phyloP scores from a whole-genome alignment of 352 stramenopile genomes.

The Peronospora belbahrii region DNA sequence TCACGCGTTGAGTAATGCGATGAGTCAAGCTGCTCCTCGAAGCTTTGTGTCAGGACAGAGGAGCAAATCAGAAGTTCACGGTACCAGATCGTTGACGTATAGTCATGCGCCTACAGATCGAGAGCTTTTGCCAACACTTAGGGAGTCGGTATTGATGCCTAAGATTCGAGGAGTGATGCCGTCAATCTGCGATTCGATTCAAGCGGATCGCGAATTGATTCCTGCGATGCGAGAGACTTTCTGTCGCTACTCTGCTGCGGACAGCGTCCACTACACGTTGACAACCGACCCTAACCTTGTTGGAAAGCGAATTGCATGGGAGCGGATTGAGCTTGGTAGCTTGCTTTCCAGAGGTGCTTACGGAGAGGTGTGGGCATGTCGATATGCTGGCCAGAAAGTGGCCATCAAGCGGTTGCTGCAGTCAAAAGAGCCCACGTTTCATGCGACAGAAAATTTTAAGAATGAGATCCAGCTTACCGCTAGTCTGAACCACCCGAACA shows the following conservation, averaged over 20 bases:
- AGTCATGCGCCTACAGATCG: background rate
- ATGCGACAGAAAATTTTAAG: constrained; percentile 36
- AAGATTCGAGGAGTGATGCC: constrained; percentile 6
- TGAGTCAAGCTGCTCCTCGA: background rate
- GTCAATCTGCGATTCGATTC: constrained; percentile 19
- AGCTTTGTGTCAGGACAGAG: too few species aligned
- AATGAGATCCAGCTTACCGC: constrained; percentile 45
- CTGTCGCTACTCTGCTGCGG: constrained; percentile 16
- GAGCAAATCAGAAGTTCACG: too few species aligned
- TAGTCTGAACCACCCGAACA: constrained; percentile 35
- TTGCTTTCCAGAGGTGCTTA: constrained; percentile 39
- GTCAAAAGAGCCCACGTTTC: constrained; percentile 29
- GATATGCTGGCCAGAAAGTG: constrained; percentile 29
- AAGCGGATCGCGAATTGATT: constrained; percentile 17
- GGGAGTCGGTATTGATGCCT: constrained; percentile 13
- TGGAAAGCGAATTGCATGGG: constrained; percentile 29
- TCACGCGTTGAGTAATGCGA: background rate
- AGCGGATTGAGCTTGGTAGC: constrained; percentile 33
- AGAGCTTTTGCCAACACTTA: constrained; percentile 17
- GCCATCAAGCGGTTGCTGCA: constrained; percentile 47
- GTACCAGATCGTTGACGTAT: background rate
- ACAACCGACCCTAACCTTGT: constrained; percentile 30
- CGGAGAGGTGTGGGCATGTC: constrained; percentile 48
- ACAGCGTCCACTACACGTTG: constrained; percentile 28
- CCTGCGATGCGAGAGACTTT: constrained; percentile 23